Evolutionary conservation across 345 rosid species (phyloP).

Genomic region (Citrus unshiu): DNA sequence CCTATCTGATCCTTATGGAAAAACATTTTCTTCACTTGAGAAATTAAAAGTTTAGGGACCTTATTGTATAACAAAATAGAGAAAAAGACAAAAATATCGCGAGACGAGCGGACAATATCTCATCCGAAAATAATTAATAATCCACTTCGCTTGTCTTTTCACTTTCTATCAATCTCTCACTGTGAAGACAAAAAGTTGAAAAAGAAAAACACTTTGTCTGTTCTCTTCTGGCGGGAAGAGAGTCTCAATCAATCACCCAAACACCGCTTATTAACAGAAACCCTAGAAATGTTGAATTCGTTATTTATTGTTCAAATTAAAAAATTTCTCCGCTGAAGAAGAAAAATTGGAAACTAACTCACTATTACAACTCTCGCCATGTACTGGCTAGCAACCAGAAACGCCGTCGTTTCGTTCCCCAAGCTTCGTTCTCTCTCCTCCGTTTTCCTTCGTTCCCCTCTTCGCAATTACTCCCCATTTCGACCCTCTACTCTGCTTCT

Average conservation of each 20-base stretch:
- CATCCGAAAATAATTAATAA: not conserved
- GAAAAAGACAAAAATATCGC: not conserved
- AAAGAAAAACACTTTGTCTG: no score
- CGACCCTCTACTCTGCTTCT: constrained; percentile 30
- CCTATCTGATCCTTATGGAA: not conserved
- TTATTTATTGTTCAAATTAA: no score
- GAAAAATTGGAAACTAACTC: not conserved
- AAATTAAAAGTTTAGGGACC: no score
- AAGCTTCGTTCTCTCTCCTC: constrained; percentile 61
- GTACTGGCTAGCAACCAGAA: constrained; percentile 69
- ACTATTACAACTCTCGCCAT: constrained; percentile 23
- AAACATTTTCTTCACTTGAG: not conserved
- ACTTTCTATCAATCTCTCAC: not conserved
- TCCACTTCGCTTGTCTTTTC: not conserved
- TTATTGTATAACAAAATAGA: no score
- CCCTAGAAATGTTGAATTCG: not conserved
- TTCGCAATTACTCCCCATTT: constrained; percentile 34
- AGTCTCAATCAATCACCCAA: not conserved
- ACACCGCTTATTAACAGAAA: not conserved
- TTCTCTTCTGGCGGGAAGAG: constrained; percentile 15
- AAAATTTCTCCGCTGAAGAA: not conserved
- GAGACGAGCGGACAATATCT: no score
- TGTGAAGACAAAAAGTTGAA: not conserved
- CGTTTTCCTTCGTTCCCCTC: constrained; percentile 44
- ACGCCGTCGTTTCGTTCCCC: constrained; percentile 58